Evolutionary conservation across 306 rosid species (phyloP), one percentile per base, ranked within the genome.

Genomic region (Clitoria ternatea): DNA sequence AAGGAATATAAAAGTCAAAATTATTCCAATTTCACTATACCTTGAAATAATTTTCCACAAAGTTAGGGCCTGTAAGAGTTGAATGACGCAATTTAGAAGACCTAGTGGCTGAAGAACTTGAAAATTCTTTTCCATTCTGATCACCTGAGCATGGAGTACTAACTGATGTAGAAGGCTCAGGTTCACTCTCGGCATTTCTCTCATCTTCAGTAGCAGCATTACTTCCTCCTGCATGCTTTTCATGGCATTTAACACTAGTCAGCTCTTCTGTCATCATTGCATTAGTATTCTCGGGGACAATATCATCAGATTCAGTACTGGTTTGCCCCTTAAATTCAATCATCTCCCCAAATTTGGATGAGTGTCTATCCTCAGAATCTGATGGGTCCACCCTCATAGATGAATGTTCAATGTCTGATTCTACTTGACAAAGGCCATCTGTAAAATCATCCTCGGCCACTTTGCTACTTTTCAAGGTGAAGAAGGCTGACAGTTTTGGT

Each of bases 1-100:
- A 63, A 44, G 73, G 47, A 45, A 24, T 12, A 48, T 37, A 36
- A 57, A 26, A 69, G 6, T n/a, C 20, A 55, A 37, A 59, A 44
- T 23, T 39, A 8, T 82, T 68, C 26, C 64, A 26, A 2, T 2
- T 27, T 54, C 12, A 52, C 39, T 63, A 64, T 82, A 93, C 98
- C 98, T 90, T 93, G 79, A 93, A 93, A 88, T 90, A 93, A 61
- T 88, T 90, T 77, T 93, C 94, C 80, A 93, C 96, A 77, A 90
- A 90, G 81, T 90, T 86, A 33, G 94, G 89, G 83, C 88, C 93
- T 26, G 32, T 72, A 47, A 85, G 79, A 82, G 90, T 88, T 72
- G 96, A 90, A 83, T 87, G 96, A 61, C 81, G 49, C 66, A 64
- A 81, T 64, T 83, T 77, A 82, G 85, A 84, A 77, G 79, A 61